Evolutionary conservation across 2,329 filamentous ascomycete genomes (phyloP).

Genomic region (Pleoardoris graminearum): DNA sequence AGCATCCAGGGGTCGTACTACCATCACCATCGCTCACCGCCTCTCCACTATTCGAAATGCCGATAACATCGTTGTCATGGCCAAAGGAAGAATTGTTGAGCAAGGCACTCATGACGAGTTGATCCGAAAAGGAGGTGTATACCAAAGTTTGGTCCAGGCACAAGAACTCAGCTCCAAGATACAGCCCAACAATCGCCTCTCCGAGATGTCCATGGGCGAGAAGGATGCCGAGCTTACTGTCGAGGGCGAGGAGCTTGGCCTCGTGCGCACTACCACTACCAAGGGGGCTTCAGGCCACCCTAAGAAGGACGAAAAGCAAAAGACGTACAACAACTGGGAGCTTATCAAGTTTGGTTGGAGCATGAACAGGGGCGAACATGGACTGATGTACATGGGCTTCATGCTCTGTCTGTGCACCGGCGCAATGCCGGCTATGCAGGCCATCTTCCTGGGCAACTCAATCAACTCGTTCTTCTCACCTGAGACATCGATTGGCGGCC

Average conservation of each 20-base stretch:
- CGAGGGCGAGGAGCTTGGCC: conserved; percentile 32
- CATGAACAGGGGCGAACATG: conserved; percentile 41
- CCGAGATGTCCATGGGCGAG: conserved; percentile 21
- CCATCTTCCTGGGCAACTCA: conserved; percentile 79
- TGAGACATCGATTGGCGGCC: conserved; percentile 58
- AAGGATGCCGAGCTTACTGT: conserved; percentile 20
- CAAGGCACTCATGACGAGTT: conserved; percentile 86
- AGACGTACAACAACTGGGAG: conserved; percentile 49
- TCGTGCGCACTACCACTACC: conserved; percentile 38
- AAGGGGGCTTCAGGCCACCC: conserved; percentile 67
- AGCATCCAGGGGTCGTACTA: conserved; percentile 83
- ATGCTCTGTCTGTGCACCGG: conserved; percentile 42
- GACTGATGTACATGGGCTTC: conserved; percentile 49
- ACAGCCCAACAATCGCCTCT: conserved; percentile 23
- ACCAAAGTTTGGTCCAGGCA: conserved; percentile 83
- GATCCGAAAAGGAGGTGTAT: conserved; percentile 70
- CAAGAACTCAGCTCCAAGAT: conserved; percentile 61
- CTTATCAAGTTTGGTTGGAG: conserved; percentile 37
- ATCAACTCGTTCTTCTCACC: conserved; percentile 70
- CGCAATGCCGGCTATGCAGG: conserved; percentile 55
- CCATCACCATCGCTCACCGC: conserved; percentile 93
- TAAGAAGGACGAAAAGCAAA: conserved; percentile 29
- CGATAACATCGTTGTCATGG: conserved; percentile 95
- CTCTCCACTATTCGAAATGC: conserved; percentile 92
- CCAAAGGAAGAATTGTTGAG: conserved; percentile 81